Percentiles rank a stretch among this genome's conserved stretches.
These are phyloP conservation scores for Saturnispora gosingensis DNA, from an alignment of 805 yeast species.

Conservation along the genomic window DNA sequence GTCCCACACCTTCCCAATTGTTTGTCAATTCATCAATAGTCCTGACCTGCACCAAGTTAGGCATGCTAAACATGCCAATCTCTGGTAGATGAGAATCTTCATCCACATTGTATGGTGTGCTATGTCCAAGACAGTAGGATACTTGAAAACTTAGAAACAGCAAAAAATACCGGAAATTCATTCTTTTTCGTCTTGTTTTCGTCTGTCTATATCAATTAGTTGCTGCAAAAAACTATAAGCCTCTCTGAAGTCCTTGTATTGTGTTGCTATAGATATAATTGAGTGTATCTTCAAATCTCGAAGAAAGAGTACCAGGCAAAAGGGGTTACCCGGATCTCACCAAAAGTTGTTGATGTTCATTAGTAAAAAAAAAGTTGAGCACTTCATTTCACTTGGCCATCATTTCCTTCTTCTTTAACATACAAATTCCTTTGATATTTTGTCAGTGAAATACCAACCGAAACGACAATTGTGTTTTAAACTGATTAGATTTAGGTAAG, in stretches of 20 bases:
- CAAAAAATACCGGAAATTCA: neutral
- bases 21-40: constrained; percentile 30
- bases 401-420: neutral
- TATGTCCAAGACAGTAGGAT: neutral
- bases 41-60: constrained; percentile 19
- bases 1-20: constrained; percentile 35
- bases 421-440: neutral
- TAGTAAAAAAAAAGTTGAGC: neutral
- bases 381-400: neutral
- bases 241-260: neutral
- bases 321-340: neutral
- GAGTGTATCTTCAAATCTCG: neutral
- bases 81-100: neutral
- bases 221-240: neutral
- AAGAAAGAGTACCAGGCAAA: neutral
- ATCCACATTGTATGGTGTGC: neutral
- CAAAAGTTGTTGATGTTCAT: neutral
- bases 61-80: constrained; percentile 16
- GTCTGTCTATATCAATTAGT: neutral
- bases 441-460: neutral
- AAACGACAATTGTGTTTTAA: neutral
- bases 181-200: neutral
- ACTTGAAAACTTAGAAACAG: neutral
- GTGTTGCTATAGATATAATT: neutral
- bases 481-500: neutral